Evolutionary conservation across 495 filamentous ascomycete species (phyloP), one percentile per base, ranked within the genome.

Genomic region (Pseudomonodictys pantanalensis): DNA sequence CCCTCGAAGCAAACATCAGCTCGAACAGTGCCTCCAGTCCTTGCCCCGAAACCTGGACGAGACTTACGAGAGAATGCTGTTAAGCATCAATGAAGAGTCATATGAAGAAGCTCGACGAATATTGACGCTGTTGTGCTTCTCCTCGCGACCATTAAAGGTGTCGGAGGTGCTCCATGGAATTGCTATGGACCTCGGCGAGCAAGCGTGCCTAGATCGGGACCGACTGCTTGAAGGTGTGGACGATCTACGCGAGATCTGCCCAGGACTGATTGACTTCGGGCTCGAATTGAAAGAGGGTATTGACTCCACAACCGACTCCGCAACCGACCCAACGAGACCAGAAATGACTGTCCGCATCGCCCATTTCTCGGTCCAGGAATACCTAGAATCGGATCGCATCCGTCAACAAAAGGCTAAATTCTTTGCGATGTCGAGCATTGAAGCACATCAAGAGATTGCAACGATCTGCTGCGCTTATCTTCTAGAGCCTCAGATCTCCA

Each of bases 331-430:
- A 41, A 10, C 15, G 41, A 26, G 48, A 1, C 18, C 68, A 15
- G 54, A 18, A 15, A 9, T 8, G 22, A 57, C 39, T 15, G 61
- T 67, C 54, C 70, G 66, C 6, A 70, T 76, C 30, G 69, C 73
- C 18, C 73, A 77, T 58, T 75, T 71, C 56, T 76, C 75, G 6
- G 70, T 76, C 4, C 70, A 72, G 45, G 72, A 77, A 55, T 77
- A 77, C 52, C 70, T 77, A 44, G 58, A 71, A 51, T 75, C 69
- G n/a, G 62, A 71, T 6, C 68, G 69, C 8, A 69, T 75, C 29
- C 32, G 29, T 1, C 61, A 70, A 22, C 60, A 66, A 32, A 69
- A 67, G 35, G 60, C 68, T 38, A 45, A 10, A 23, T 30, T 12
- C 3, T 75, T 69, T 43, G 64, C 62, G 10, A 28, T 76, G n/a